phyloP scores from a whole-genome alignment of 441 rosid genomes.

The Gossypium gossypioides region DNA sequence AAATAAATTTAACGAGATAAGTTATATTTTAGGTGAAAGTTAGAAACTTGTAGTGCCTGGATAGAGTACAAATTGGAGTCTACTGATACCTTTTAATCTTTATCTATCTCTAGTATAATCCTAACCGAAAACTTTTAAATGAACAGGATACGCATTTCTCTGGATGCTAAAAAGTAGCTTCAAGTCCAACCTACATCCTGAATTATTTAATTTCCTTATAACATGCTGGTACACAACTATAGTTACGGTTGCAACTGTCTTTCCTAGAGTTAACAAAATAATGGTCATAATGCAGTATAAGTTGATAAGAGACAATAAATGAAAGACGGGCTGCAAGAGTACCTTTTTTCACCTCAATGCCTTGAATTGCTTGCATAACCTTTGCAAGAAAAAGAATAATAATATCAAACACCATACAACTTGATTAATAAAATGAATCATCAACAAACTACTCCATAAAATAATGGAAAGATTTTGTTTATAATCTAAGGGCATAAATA shows the following conservation, averaged over 20 bases:
- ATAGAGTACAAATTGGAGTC: not conserved
- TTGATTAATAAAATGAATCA: not conserved
- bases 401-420: not conserved
- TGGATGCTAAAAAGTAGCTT: not conserved
- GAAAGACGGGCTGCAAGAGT: conserved; percentile 18
- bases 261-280: not conserved
- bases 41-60: not conserved
- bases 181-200: not conserved
- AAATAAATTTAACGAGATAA: not conserved
- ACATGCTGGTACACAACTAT: not conserved
- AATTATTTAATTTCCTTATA: not conserved
- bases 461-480: conserved; percentile 8
- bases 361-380: conserved; percentile 31
- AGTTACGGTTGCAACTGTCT: not conserved
- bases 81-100: not conserved
- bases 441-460: not conserved
- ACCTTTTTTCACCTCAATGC: conserved; percentile 30
- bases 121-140: not conserved
- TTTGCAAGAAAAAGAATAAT: conserved; percentile 28
- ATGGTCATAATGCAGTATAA: not conserved
- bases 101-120: not conserved
- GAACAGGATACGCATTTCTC: not conserved
- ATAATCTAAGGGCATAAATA: not conserved
- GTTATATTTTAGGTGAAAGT: not conserved
- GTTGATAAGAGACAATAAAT: not conserved